phyloP scores from a whole-genome alignment of 1,139 yeast genomes.

The Candida glucosophila region DNA sequence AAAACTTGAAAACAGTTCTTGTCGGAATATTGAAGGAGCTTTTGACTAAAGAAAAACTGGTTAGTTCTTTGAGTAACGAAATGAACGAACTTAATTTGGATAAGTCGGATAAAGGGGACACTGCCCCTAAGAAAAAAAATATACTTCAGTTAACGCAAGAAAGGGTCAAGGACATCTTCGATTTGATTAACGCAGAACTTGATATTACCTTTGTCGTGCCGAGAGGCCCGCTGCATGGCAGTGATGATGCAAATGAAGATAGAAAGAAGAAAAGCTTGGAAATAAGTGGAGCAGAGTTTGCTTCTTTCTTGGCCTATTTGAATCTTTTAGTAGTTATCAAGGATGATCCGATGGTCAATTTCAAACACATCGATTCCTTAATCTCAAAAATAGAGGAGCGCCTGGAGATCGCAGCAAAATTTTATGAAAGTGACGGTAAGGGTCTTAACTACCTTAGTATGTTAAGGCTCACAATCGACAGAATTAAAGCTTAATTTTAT shows the following conservation, averaged over 20 bases:
- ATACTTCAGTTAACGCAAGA: too few relatives aligned
- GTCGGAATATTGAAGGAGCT: conserved; percentile 64
- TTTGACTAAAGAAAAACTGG: conserved; percentile 18
- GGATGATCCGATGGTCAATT: conserved; percentile 12
- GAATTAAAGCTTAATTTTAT: conserved; percentile 11
- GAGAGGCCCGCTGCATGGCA: too few relatives aligned
- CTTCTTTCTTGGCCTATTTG: conserved; percentile 43
- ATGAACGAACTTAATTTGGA: too few relatives aligned
- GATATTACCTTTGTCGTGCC: conserved; percentile 20
- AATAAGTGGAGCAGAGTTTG: conserved; percentile 22
- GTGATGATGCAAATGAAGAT: background rate
- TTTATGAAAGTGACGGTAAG: too few relatives aligned
- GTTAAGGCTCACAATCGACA: conserved; percentile 32
- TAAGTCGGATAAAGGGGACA: too few relatives aligned
- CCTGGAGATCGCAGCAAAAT: too few relatives aligned
- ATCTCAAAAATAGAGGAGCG: too few relatives aligned
- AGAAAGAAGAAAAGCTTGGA: conserved; percentile 4
- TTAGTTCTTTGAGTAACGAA: too few relatives aligned
- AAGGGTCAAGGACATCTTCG: conserved; percentile 31
- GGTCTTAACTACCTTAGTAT: too few relatives aligned
- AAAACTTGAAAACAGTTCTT: conserved; percentile 47
- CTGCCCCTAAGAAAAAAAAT: too few relatives aligned
- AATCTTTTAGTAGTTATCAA: conserved; percentile 45
- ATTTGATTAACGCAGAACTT: conserved; percentile 25
- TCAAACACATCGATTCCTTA: too few relatives aligned